phyloP scores from a whole-genome alignment of 116 monocot species.

The Papilionanthe hybrid region DNA sequence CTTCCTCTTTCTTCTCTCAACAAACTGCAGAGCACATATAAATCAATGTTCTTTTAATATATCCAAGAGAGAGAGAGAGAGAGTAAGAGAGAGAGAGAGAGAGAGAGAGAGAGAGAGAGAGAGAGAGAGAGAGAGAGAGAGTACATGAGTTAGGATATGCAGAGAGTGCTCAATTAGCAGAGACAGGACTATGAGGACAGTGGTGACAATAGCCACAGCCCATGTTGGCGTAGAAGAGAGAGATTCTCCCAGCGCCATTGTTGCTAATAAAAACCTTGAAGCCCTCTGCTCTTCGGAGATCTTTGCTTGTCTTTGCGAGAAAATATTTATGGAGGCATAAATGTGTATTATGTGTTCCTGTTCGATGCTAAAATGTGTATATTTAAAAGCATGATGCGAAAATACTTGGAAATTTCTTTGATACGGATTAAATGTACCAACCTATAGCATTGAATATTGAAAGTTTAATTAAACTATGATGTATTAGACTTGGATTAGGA shows the following conservation, averaged over 20 bases:
- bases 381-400: not conserved
- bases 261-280: not conserved
- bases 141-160: constrained; percentile 19
- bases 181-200: constrained; percentile 17
- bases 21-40: constrained; percentile 7
- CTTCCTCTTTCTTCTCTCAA: constrained; percentile 28
- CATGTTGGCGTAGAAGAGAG: constrained; percentile 24
- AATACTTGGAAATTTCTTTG: not conserved
- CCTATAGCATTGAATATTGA: not conserved
- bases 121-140: not conserved
- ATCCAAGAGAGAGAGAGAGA: not conserved
- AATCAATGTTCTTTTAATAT: too few relatives aligned
- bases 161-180: constrained; percentile 29
- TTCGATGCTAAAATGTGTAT: too few relatives aligned
- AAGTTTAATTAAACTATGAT: too few relatives aligned
- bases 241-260: constrained; percentile 21
- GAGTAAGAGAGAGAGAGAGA: too few relatives aligned
- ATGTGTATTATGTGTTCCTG: not conserved
- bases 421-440: not conserved
- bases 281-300: not conserved
- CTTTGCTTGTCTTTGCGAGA: not conserved
- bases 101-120: too few relatives aligned
- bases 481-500: too few relatives aligned
- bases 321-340: not conserved
- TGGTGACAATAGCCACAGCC: constrained; percentile 24